phyloP scores from a whole-genome alignment of 1,139 yeast species.

The Hansenula anomala region DNA sequence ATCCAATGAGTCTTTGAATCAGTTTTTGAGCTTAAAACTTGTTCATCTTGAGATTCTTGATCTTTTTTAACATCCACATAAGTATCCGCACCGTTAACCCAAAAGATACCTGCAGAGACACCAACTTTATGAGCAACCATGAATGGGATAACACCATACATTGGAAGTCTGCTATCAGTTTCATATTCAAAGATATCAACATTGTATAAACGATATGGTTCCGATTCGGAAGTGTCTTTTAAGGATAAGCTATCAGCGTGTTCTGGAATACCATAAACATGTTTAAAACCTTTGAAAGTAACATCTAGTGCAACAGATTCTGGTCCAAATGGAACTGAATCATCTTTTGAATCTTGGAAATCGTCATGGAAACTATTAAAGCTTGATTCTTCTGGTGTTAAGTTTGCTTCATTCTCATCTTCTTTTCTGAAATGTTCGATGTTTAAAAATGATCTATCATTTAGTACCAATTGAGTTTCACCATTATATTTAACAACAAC shows the following conservation, averaged over 20 bases:
- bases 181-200: constrained; percentile 96
- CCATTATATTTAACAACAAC: constrained; percentile 43
- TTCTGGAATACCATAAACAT: constrained; percentile 91
- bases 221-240: constrained; percentile 58
- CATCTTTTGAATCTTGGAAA: constrained; percentile 56
- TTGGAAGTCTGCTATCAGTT: constrained; percentile 72
- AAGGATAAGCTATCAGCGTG: constrained; percentile 80
- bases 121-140: constrained; percentile 63
- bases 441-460: constrained; percentile 67
- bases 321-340: constrained; percentile 76
- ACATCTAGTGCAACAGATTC: constrained; percentile 84
- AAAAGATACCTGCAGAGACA: constrained; percentile 70
- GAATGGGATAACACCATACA: constrained; percentile 94
- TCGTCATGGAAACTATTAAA: constrained; percentile 56
- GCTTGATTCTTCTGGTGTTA: constrained; percentile 50
- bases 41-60: constrained; percentile 4
- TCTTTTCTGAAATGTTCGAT: constrained; percentile 69
- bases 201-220: constrained; percentile 83
- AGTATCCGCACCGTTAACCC: constrained; percentile 94
- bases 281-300: constrained; percentile 50
- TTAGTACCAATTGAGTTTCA: constrained; percentile 48
- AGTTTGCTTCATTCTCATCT: constrained; percentile 33
- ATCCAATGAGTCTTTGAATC: constrained; percentile 75
- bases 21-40: constrained; percentile 4
- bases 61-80: constrained; percentile 63